Percentiles rank a stretch among this genome's conserved stretches.
These are phyloP conservation scores for Thalassiosira livingstoniorum DNA, from an alignment of 352 stramenopile genomes.

Conservation along the genomic window DNA sequence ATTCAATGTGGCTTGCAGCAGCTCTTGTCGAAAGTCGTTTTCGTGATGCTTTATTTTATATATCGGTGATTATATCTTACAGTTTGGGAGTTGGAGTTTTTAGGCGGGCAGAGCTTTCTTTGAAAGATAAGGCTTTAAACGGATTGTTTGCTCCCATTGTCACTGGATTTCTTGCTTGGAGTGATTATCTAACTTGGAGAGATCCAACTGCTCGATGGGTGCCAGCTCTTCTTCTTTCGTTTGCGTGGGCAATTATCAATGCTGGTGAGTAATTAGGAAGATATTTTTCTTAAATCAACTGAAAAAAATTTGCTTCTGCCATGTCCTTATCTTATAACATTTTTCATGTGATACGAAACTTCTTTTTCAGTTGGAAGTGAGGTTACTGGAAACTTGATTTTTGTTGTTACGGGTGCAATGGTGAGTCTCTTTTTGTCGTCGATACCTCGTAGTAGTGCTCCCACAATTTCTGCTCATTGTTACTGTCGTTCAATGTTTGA, in stretches of 20 bases:
- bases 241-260: constrained; percentile 69
- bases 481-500: background rate
- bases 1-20: constrained; percentile 66
- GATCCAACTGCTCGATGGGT: constrained; percentile 43
- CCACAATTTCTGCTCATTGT: too few species aligned
- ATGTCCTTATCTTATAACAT: background rate
- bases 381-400: constrained; percentile 65
- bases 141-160: constrained; percentile 55
- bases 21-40: constrained; percentile 56
- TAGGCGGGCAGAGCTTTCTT: constrained; percentile 50
- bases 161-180: constrained; percentile 51
- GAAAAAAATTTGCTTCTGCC: too few species aligned
- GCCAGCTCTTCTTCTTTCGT: constrained; percentile 56
- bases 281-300: background rate
- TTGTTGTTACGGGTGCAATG: constrained; percentile 75
- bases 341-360: background rate
- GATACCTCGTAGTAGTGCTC: too few species aligned
- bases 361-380: constrained; percentile 53
- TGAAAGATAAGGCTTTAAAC: constrained; percentile 50
- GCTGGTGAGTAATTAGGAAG: constrained; percentile 22
- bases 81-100: constrained; percentile 63
- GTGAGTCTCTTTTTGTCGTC: constrained; percentile 16
- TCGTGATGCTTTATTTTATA: constrained; percentile 60
- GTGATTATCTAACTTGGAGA: constrained; percentile 59
- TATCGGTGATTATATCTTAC: constrained; percentile 64